Base-by-base conservation (phyloP, 257 asterid genomes). In the Osmanthus fragrans region DNA sequence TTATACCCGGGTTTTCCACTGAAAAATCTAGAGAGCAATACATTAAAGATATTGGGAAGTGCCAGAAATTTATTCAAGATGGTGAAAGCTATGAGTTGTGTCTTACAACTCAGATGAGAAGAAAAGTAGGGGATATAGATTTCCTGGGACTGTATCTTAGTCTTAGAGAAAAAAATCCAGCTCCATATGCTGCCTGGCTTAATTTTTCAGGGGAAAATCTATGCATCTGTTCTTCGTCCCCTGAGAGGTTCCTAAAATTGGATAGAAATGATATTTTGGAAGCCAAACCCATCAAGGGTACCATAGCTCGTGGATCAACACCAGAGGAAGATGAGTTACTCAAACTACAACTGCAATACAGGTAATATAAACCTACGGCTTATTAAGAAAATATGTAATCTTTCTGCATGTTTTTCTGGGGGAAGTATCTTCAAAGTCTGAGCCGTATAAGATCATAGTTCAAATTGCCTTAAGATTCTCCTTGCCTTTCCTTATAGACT, bases 121-220 rank as follows among this genome's bases (percentile, higher is more conserved):
- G 83, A 80, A 76, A 77, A 63, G 80, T 87, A 2, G 91, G 87
- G 81, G 85, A 87, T 32, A 84, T 91, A 39, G 80, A 89, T 85
- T 76, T 92, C 32, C 84, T 92, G 36, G 91, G 88, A 69, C 88
- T 96, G 71, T 93, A 96, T 84, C 91, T 87, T 64, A 81, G 84
- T 72, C 96, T 96, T 58, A 90, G 98, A 71, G 89, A 86, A 77
- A 92, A 80, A 83, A 96, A 93, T 77, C 99, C 99, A 0, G 97
- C 98, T 27, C 98, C 99, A 32, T 96, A 93, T 79, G 94, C 97
- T 51, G 98, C 98, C 5, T 93, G 97, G 99, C 97, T 96, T 71
- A 93, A 87, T 80, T 96, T 96, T 81, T 88, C 97, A 0, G 84
- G 80, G 33, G 84, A 93, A 74, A 83, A 90, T 74, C 85, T 96